These are phyloP conservation scores for Trichoderma harzianum DNA, from an alignment of 2,329 filamentous ascomycete species.

Conservation along the genomic window DNA sequence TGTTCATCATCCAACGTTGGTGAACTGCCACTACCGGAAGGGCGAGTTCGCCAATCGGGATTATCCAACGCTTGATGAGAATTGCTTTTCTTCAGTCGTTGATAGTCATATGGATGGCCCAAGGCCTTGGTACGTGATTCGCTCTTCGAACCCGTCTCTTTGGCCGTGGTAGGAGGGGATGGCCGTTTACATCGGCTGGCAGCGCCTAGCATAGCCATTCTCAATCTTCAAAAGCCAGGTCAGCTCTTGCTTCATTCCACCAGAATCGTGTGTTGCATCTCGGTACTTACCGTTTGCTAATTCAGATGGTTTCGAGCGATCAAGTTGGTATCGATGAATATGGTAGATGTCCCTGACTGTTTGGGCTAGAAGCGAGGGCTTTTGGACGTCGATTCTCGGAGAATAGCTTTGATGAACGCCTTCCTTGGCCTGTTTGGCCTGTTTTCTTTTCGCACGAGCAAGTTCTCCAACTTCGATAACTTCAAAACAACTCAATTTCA, in stretches of 20 bases:
- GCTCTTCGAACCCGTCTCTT: neutral
- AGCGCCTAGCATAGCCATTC: neutral
- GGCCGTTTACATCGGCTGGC: neutral
- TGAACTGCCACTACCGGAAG: conserved; percentile 14
- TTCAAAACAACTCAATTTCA: neutral
- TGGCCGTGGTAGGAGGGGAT: neutral
- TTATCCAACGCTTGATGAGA: conserved; percentile 35
- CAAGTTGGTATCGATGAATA: neutral
- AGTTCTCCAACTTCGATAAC: neutral
- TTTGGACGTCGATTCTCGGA: neutral
- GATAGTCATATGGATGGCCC: neutral
- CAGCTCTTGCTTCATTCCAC: neutral
- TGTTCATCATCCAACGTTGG: neutral
- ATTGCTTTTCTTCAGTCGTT: conserved; percentile 17
- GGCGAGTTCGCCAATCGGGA: conserved; percentile 34
- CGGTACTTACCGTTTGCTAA: neutral
- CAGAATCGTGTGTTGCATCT: neutral
- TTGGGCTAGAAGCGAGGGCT: neutral
- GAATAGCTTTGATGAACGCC: neutral
- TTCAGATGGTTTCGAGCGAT: neutral
- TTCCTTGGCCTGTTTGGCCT: neutral
- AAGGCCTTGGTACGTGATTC: neutral
- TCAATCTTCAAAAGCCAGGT: neutral
- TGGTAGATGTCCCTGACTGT: neutral
- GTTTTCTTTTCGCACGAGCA: neutral